Conservation (phyloP, 257 asterid species). For the Solanum okadae region DNA sequence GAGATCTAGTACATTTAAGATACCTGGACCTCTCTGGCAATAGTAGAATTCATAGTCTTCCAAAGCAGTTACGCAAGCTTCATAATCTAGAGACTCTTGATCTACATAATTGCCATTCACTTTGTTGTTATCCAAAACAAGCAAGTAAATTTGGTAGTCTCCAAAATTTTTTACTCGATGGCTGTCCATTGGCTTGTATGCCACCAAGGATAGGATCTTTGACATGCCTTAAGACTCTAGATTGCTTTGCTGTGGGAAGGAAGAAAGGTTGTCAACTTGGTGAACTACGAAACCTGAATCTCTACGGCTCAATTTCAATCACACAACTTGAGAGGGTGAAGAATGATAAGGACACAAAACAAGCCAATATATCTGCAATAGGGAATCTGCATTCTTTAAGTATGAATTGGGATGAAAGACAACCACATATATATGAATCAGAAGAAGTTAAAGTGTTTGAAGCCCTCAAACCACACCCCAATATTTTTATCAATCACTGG, state of each 20-base stretch:
- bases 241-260: conserved; percentile 9
- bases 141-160: conserved; percentile 5
- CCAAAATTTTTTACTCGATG: not conserved
- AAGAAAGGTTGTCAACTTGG: conserved; percentile 1
- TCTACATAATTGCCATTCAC: not conserved
- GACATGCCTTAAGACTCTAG: conserved; percentile 11
- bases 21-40: conserved; percentile 1
- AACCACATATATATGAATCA: not conserved
- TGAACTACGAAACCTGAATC: conserved; percentile 14
- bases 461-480: conserved; percentile 13
- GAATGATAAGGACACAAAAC: not conserved
- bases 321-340: conserved; percentile 13
- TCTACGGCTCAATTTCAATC: conserved; percentile 3
- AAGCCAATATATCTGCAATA: conserved; percentile 12
- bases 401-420: not conserved
- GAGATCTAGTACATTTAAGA: not conserved
- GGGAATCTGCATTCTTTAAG: not conserved
- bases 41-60: not conserved
- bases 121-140: conserved; percentile 1
- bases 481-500: not conserved
- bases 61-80: not conserved
- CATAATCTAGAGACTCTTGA: conserved; percentile 10
- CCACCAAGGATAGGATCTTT: conserved; percentile 16
- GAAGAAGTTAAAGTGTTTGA: not conserved
- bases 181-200: not conserved